A percentile compares a stretch with the other conserved stretches of the same genome.
phyloP scores from a whole-genome alignment of 2,329 filamentous ascomycete genomes.

The Colletotrichum costaricense region DNA sequence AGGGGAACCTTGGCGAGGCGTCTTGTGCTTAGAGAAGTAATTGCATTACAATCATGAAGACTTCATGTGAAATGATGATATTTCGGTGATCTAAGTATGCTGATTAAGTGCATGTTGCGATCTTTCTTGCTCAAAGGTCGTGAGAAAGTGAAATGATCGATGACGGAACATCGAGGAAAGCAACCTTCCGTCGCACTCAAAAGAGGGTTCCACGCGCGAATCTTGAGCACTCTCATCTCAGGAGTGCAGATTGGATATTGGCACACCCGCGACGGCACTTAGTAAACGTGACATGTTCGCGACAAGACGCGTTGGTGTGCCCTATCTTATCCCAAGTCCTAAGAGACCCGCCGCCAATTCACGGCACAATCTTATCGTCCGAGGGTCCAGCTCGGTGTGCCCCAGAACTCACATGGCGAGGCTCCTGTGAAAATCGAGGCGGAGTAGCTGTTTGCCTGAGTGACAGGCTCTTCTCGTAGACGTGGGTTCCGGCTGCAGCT shows the following conservation, averaged over 20 bases:
- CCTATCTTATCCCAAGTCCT: not conserved
- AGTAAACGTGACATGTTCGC: not conserved
- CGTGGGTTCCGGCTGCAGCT: not conserved
- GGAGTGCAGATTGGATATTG: not conserved
- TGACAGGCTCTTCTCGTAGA: not conserved
- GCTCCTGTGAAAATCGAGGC: not conserved
- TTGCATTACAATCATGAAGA: conserved; percentile 10
- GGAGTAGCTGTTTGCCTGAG: no score
- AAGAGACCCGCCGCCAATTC: not conserved
- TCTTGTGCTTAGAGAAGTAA: conserved; percentile 30
- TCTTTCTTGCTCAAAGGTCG: not conserved
- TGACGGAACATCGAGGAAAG: no score
- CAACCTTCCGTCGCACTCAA: no score
- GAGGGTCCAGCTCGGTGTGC: no score
- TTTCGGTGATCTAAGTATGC: not conserved
- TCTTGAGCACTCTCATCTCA: not conserved
- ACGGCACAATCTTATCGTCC: no score
- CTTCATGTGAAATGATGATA: not conserved
- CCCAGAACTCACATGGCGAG: no score
- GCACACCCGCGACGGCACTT: not conserved
- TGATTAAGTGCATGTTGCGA: no score
- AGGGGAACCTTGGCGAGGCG: conserved; percentile 27
- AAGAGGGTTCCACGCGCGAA: no score
- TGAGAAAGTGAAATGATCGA: no score
- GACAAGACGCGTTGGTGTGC: conserved; percentile 23